Percentiles rank a stretch among this genome's conserved stretches.
phyloP scores from a whole-genome alignment of 257 asterid species.

The Nicotiana paniculata region DNA sequence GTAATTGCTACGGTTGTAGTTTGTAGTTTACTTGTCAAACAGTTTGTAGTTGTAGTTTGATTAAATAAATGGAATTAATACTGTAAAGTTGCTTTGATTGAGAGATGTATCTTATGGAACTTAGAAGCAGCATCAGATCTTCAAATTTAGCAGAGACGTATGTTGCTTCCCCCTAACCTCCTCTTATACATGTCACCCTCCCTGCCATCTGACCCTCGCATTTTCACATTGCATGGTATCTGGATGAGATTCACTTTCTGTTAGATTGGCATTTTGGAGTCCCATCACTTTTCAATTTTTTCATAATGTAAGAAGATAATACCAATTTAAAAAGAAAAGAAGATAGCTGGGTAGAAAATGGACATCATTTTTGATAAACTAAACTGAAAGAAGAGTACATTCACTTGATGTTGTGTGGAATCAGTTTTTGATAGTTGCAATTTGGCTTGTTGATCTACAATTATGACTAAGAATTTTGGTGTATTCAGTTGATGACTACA shows the following conservation, averaged over 20 bases:
- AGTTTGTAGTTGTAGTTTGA: background rate
- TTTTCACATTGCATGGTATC: background rate
- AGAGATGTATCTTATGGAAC: background rate
- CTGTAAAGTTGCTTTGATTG: background rate
- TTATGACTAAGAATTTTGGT: background rate
- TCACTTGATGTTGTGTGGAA: background rate
- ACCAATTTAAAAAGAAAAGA: no score
- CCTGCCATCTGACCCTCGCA: background rate
- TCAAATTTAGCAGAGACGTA: background rate
- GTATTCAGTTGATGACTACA: constrained; percentile 60
- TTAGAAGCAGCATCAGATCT: background rate
- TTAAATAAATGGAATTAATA: background rate
- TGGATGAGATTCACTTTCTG: background rate
- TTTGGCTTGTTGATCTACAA: background rate
- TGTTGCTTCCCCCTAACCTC: background rate
- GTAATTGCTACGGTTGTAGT: background rate
- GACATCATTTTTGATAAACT: background rate
- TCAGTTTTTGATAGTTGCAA: background rate
- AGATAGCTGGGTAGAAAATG: background rate
- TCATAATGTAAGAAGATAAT: no score
- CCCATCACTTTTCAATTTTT: background rate
- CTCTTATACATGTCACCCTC: background rate
- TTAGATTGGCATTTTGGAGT: background rate
- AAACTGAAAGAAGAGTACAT: background rate
- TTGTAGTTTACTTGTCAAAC: background rate